These are phyloP conservation scores for Hirsutella minnesotensis DNA, from an alignment of 2,329 filamentous ascomycete species.

Conservation along the genomic window DNA sequence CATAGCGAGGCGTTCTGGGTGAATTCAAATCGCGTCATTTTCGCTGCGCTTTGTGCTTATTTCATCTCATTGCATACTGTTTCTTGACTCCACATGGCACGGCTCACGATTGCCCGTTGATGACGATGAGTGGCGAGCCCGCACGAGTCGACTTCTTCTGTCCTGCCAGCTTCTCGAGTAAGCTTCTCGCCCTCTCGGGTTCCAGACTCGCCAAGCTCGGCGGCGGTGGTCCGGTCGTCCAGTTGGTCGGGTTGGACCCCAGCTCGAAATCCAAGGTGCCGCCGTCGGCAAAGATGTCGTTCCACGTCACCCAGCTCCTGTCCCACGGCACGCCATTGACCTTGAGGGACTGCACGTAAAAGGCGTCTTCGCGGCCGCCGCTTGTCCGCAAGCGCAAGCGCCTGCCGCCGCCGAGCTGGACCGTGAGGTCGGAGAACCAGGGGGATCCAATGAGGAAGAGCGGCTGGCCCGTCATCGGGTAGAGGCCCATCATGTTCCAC, in stretches of 20 bases:
- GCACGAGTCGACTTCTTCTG: background rate
- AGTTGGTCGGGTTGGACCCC: conserved; percentile 37
- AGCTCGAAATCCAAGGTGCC: conserved; percentile 53
- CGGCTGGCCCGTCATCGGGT: conserved; percentile 56
- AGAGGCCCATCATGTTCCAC: conserved; percentile 58
- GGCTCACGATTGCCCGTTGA: background rate
- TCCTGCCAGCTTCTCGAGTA: conserved; percentile 3
- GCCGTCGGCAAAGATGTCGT: conserved; percentile 52
- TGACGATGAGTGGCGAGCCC: background rate
- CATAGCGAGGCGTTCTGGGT: conserved; percentile 16
- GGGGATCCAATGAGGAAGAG: conserved; percentile 55
- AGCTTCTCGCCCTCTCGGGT: conserved; percentile 4
- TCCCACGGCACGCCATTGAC: conserved; percentile 54
- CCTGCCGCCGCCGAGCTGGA: conserved; percentile 44
- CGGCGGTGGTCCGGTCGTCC: conserved; percentile 47
- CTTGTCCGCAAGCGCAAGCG: conserved; percentile 40
- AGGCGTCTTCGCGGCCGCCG: conserved; percentile 34
- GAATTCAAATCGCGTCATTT: background rate
- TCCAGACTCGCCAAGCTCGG: conserved; percentile 41
- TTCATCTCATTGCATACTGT: too few relatives aligned
- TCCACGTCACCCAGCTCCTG: conserved; percentile 54
- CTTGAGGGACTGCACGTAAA: conserved; percentile 53
- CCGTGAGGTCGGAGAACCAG: conserved; percentile 48
- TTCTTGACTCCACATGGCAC: background rate
- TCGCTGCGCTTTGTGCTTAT: background rate